Evolutionary conservation across 345 rosid species (phyloP).

Genomic region (Aurinia saxatilis): DNA sequence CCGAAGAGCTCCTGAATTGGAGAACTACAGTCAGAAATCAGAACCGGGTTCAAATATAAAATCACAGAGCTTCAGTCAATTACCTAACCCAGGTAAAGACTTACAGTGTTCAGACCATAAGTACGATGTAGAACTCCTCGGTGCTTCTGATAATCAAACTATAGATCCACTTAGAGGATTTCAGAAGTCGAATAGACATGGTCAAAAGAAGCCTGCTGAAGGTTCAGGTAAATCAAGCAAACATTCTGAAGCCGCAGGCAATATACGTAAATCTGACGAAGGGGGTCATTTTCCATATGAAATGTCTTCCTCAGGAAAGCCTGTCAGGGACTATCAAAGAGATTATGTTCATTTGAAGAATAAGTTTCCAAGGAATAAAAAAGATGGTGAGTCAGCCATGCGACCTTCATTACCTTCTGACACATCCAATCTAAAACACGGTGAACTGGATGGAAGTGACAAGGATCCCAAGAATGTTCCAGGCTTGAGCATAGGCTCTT

Average conservation of each 20-base stretch:
- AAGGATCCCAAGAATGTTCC: slow-evolving; percentile 46
- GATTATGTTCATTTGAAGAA: slow-evolving; percentile 40
- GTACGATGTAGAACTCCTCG: slow-evolving; percentile 29
- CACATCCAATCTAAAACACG: slow-evolving; percentile 34
- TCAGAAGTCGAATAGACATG: slow-evolving; percentile 37
- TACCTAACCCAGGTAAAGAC: slow-evolving; percentile 41
- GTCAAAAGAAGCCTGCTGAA: slow-evolving; percentile 34
- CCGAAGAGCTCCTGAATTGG: slow-evolving; percentile 39
- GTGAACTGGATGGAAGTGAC: slow-evolving; percentile 44
- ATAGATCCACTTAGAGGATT: slow-evolving; percentile 33
- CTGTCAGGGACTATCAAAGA: slow-evolving; percentile 42
- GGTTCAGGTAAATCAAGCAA: slow-evolving; percentile 37
- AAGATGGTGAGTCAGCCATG: slow-evolving; percentile 51
- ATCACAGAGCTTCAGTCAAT: slow-evolving; percentile 41
- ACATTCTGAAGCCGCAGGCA: slow-evolving; percentile 39
- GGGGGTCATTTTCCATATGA: slow-evolving; percentile 38
- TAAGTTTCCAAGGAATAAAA: slow-evolving; percentile 43
- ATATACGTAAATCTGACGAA: slow-evolving; percentile 37
- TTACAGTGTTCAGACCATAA: slow-evolving; percentile 33
- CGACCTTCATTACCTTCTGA: slow-evolving; percentile 44
- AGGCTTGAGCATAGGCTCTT: slow-evolving; percentile 26
- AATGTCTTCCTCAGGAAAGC: slow-evolving; percentile 40
- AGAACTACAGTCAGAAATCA: slow-evolving; percentile 37
- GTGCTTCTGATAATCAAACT: slow-evolving; percentile 33
- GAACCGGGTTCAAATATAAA: slow-evolving; percentile 44